Evolutionary conservation across 139 green algal genomes (phyloP).

Genomic region (Parachlorella kessleri): DNA sequence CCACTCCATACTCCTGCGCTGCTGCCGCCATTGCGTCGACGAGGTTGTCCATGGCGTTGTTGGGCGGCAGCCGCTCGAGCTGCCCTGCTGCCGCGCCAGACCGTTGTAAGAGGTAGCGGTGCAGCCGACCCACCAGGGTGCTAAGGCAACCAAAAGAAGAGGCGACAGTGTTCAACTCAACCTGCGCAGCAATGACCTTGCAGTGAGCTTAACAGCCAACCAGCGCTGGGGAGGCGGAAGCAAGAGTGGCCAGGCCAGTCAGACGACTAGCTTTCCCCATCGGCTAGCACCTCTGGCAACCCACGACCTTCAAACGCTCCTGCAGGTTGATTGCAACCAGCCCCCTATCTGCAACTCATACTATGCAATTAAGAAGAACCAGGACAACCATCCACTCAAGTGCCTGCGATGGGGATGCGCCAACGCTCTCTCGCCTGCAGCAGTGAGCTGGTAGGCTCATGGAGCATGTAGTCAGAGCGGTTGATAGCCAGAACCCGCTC

Average conservation of each 20-base stretch:
- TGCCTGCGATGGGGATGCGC: too few relatives aligned
- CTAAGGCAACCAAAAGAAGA: slow-evolving; percentile 91
- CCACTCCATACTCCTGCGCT: slow-evolving; percentile 43
- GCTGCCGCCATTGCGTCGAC: slow-evolving; percentile 58
- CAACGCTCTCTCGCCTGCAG: slow-evolving; percentile 70
- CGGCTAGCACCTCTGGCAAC: too few relatives aligned
- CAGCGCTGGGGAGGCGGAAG: too few relatives aligned
- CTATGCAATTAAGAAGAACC: too few relatives aligned
- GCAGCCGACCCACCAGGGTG: slow-evolving; percentile 69
- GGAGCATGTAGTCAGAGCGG: slow-evolving; percentile 98
- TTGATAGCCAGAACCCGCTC: slow-evolving; percentile 83
- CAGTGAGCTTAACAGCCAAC: too few relatives aligned
- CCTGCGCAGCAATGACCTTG: too few relatives aligned
- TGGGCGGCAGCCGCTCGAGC: slow-evolving; percentile 66
- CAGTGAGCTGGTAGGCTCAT: slow-evolving; percentile 77
- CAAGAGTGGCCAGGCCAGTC: too few relatives aligned
- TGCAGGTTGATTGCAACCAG: too few relatives aligned
- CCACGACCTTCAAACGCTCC: too few relatives aligned
- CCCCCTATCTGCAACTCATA: too few relatives aligned
- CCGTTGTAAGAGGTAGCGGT: slow-evolving; percentile 60
- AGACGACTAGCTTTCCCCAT: too few relatives aligned
- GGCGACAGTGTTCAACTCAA: slow-evolving; percentile 99
- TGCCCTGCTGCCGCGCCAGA: neutral
- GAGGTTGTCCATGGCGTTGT: slow-evolving; percentile 64
- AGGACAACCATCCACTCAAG: too few relatives aligned